These are phyloP conservation scores for Kluyveromyces aestuarii DNA, from an alignment of 805 yeast species.

Conservation along the genomic window DNA sequence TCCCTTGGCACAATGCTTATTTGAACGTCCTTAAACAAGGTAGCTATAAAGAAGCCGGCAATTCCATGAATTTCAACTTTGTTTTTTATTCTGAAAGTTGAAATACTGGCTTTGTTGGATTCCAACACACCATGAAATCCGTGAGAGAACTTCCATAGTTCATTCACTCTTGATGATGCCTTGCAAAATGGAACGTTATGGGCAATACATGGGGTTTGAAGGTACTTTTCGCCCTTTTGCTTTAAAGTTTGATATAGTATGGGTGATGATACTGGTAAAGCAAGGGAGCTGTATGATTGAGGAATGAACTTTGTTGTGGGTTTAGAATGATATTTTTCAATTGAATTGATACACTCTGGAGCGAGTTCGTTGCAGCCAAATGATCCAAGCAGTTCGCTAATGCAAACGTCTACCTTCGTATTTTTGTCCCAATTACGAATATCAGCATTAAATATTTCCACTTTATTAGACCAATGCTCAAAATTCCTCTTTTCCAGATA, in stretches of 20 bases:
- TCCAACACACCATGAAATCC: conserved; percentile 25
- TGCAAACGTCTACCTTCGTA: conserved; percentile 43
- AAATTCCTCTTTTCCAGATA: conserved; percentile 41
- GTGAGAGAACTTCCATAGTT: conserved; percentile 56
- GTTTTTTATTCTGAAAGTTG: conserved; percentile 36
- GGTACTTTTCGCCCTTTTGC: conserved; percentile 13
- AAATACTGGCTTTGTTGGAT: conserved; percentile 19
- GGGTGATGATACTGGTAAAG: conserved; percentile 64
- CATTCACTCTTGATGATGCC: conserved; percentile 38
- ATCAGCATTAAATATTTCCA: conserved; percentile 48
- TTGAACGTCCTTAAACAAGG: conserved; percentile 48
- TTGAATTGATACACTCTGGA: conserved; percentile 63
- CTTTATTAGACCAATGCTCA: conserved; percentile 43
- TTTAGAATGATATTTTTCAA: conserved; percentile 33
- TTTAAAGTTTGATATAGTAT: conserved; percentile 33
- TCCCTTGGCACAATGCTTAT: conserved; percentile 24
- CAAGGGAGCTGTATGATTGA: conserved; percentile 43
- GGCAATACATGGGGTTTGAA: conserved; percentile 40
- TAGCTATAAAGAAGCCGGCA: conserved; percentile 66
- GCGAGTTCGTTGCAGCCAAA: conserved; percentile 88
- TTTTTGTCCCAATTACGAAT: conserved; percentile 42
- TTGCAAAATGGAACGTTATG: conserved; percentile 34
- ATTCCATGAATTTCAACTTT: conserved; percentile 62
- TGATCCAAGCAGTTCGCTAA: conserved; percentile 81
- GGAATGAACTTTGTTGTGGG: conserved; percentile 53